phyloP scores from a whole-genome alignment of 495 filamentous ascomycete species.

The Darksidea phi region DNA sequence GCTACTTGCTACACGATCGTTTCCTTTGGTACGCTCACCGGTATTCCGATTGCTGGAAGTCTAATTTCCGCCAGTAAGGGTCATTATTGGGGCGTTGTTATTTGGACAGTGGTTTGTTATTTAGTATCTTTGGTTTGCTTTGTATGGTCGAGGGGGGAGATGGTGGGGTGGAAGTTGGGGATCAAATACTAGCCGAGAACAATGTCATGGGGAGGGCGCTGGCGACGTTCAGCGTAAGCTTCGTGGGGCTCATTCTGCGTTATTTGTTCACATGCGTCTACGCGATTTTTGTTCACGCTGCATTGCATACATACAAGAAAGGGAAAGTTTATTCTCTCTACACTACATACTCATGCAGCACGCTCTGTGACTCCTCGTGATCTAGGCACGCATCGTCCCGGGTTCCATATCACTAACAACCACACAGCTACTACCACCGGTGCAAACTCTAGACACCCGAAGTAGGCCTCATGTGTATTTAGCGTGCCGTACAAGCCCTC shows the following conservation, averaged over 20 bases:
- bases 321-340: too few relatives aligned
- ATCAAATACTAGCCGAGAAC: constrained; percentile 48
- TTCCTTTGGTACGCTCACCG: constrained; percentile 82
- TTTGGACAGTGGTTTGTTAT: constrained; percentile 67
- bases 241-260: too few relatives aligned
- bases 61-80: constrained; percentile 49
- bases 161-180: constrained; percentile 64
- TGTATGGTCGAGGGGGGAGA: constrained; percentile 59
- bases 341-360: too few relatives aligned
- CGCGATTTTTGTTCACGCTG: too few relatives aligned
- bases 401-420: constrained; percentile 50
- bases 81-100: constrained; percentile 62
- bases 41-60: constrained; percentile 80
- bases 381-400: constrained; percentile 44
- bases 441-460: constrained; percentile 55
- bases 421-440: constrained; percentile 51
- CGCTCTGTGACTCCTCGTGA: too few relatives aligned
- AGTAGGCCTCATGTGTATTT: constrained; percentile 50
- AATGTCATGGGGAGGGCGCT: too few relatives aligned
- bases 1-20: constrained; percentile 87
- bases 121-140: constrained; percentile 60
- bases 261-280: too few relatives aligned
- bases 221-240: too few relatives aligned
- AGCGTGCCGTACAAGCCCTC: constrained; percentile 51
- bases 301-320: too few relatives aligned